phyloP scores from a whole-genome alignment of 306 rosid species.

The Dicorynia guianensis region DNA sequence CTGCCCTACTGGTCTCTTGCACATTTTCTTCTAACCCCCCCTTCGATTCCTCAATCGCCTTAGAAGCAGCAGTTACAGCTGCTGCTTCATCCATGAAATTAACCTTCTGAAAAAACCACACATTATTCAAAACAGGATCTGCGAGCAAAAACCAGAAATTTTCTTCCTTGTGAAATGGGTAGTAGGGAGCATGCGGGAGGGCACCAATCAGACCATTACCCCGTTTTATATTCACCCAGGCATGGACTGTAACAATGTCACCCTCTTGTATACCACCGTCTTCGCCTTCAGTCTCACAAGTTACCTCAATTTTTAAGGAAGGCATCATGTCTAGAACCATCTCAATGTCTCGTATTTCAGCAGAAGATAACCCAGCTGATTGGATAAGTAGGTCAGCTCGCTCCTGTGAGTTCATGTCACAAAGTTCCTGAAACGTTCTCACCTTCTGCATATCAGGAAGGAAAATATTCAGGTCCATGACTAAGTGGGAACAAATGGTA shows the following conservation, averaged over 20 bases:
- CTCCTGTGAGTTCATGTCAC: conserved; percentile 75
- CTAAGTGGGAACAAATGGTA: not conserved
- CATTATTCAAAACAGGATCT: conserved; percentile 74
- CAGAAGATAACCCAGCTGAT: conserved; percentile 74
- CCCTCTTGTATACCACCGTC: conserved; percentile 97
- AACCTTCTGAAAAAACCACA: conserved; percentile 95
- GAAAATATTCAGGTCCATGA: conserved; percentile 36
- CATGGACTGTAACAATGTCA: conserved; percentile 83
- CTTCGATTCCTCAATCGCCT: conserved; percentile 88
- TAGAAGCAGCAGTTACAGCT: conserved; percentile 85
- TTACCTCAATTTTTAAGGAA: conserved; percentile 67
- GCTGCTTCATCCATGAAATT: conserved; percentile 94
- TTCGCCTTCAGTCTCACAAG: conserved; percentile 97
- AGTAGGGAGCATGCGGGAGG: conserved; percentile 91
- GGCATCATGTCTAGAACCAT: conserved; percentile 86
- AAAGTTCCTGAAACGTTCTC: conserved; percentile 91
- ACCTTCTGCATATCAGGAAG: conserved; percentile 69
- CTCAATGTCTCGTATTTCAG: conserved; percentile 86
- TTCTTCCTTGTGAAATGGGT: conserved; percentile 93
- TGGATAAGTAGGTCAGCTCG: conserved; percentile 85
- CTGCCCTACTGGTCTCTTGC: conserved; percentile 77
- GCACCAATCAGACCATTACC: conserved; percentile 80
- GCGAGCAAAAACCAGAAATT: conserved; percentile 90
- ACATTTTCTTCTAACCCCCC: conserved; percentile 87
- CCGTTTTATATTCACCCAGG: conserved; percentile 81